Evolutionary conservation across 1,284 basidiomycete species (phyloP), one percentile per base, ranked within the genome.

Genomic region (Cronartium quercuum): DNA sequence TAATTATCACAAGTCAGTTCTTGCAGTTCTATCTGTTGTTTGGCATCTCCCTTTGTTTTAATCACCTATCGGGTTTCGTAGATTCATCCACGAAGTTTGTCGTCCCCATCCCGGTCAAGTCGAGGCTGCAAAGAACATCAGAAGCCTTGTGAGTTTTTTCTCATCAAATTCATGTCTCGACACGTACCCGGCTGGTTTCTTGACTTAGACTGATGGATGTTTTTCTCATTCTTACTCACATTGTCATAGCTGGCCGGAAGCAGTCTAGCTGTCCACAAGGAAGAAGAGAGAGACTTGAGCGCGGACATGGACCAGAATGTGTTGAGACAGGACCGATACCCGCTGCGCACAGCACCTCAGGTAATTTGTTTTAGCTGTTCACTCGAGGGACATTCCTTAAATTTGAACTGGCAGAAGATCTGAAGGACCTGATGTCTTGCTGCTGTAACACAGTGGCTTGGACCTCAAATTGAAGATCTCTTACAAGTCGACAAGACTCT

Each of bases 51-150:
- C n/a, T n/a, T n/a, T n/a, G n/a, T n/a, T n/a, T n/a, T n/a, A n/a
- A 10, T 55, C n/a, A 4, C 51, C 29, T 55, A 55, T 55, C 12
- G n/a, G 6, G n/a, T 44, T 44, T 55, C 18, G 62, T 12, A 75
- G 66, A 0, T 94, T 94, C 83, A 91, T 94, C 76, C 89, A 90
- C 81, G 85, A 87, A 73, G 83, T 87, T 55, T 88, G 89, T 15
- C 87, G 91, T 37, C 91, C 91, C n/a, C 92, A 94, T 81, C 89
- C 91, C 2, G 91, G 91, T 63, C 92, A 93, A 83, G 85, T 91
- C 69, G 89, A 92, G 80, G 86, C 85, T 0, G 90, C 90, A 1
- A 86, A 84, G 77, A 86, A 87, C 73, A 86, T 93, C 68, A 86
- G 86, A 83, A 83, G 87, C 68, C 83, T 92, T 37, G 41, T 70